A percentile compares a stretch with the other conserved stretches of the same genome.
Conservation (phyloP, 345 rosid genomes). For the Abelmoschus esculentus region DNA sequence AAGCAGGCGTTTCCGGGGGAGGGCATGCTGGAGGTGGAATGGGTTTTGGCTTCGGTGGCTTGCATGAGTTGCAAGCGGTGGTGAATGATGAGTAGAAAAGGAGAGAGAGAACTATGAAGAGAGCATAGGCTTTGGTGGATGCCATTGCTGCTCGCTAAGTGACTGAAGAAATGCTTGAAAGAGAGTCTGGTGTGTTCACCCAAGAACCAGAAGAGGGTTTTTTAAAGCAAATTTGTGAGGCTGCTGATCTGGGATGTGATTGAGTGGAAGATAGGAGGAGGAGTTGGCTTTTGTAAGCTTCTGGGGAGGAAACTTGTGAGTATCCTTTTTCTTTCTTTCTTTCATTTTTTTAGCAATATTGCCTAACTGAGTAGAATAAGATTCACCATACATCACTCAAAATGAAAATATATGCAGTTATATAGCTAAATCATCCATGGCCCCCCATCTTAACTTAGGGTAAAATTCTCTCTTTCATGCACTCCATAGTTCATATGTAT, state of each 20-base stretch:
- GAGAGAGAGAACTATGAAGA: slow-evolving; percentile 26
- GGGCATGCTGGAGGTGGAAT: not conserved
- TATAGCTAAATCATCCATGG: not conserved
- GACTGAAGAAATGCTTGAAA: slow-evolving; percentile 10
- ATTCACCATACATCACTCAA: not conserved
- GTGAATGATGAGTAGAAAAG: slow-evolving; percentile 24
- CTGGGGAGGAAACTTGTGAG: not conserved
- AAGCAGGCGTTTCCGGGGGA: not conserved
- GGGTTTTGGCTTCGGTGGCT: not conserved
- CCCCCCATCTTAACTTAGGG: not conserved
- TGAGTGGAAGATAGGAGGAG: slow-evolving; percentile 33
- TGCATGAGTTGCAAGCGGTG: slow-evolving; percentile 27
- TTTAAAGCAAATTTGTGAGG: slow-evolving; percentile 40
- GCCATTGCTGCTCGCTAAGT: slow-evolving; percentile 25
- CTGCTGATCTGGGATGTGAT: slow-evolving; percentile 13
- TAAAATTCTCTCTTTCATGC: not conserved
- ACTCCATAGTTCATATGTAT: no score
- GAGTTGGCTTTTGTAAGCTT: slow-evolving; percentile 27
- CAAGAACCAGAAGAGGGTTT: not conserved
- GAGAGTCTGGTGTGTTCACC: not conserved
- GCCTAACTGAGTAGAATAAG: not conserved
- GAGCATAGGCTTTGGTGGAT: slow-evolving; percentile 21
- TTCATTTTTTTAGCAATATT: not conserved
- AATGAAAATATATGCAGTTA: not conserved
- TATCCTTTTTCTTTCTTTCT: not conserved